These are phyloP conservation scores for Penicillium coprophilum DNA, from an alignment of 495 filamentous ascomycete species.

Conservation along the genomic window DNA sequence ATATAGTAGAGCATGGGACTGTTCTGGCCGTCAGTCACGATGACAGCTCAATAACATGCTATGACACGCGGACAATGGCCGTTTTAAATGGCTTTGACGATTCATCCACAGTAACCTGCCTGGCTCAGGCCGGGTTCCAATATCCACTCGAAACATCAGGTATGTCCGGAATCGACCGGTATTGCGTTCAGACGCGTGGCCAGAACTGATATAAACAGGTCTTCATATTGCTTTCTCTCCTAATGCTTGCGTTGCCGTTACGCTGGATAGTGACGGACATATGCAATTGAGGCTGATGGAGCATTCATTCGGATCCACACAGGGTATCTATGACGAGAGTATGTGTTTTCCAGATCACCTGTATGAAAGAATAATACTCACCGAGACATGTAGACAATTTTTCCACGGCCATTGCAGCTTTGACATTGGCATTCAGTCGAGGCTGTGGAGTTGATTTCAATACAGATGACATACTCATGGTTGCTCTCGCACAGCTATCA, in stretches of 20 bases:
- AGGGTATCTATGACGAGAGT: constrained; percentile 44
- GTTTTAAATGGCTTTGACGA: constrained; percentile 62
- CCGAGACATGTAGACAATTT: constrained; percentile 39
- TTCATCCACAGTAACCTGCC: constrained; percentile 60
- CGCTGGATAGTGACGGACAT: constrained; percentile 63
- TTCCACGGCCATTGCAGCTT: constrained; percentile 55
- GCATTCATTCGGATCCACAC: constrained; percentile 43
- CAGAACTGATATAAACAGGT: constrained; percentile 38
- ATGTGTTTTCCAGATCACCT: constrained; percentile 15
- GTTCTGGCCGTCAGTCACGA: constrained; percentile 67
- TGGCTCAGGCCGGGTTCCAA: constrained; percentile 72
- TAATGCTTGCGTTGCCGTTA: constrained; percentile 65
- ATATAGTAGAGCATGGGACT: constrained; percentile 63
- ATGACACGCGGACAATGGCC: constrained; percentile 68
- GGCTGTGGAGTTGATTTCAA: constrained; percentile 55
- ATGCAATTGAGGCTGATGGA: constrained; percentile 64
- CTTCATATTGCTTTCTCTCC: constrained; percentile 71
- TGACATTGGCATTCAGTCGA: constrained; percentile 60
- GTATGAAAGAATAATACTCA: constrained; percentile 15
- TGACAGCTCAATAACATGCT: constrained; percentile 76
- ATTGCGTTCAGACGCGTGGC: background rate
- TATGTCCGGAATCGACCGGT: constrained; percentile 17
- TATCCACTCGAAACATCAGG: constrained; percentile 46
- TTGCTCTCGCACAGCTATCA: constrained; percentile 53
- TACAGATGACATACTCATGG: constrained; percentile 74